Evolutionary conservation across 495 filamentous ascomycete genomes (phyloP).

Genomic region (Daldinia bambusicola): DNA sequence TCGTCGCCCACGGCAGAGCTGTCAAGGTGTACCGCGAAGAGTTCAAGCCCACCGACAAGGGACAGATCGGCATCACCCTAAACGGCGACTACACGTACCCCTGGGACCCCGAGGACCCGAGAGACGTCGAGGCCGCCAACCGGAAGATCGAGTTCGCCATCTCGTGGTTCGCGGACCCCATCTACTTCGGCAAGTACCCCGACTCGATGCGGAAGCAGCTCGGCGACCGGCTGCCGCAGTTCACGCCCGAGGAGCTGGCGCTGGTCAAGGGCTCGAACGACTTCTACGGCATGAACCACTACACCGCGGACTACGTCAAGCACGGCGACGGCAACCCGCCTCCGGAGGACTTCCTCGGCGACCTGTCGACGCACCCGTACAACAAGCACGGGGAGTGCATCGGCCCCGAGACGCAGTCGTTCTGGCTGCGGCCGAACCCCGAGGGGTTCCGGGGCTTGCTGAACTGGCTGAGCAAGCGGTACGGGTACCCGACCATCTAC

Average conservation of each 20-base stretch:
- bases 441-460: constrained; percentile 79
- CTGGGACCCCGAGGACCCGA: constrained; percentile 65
- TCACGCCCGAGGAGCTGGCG: constrained; percentile 70
- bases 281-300: constrained; percentile 89
- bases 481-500: constrained; percentile 77
- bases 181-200: constrained; percentile 80
- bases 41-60: constrained; percentile 68
- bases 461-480: constrained; percentile 81
- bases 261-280: constrained; percentile 80
- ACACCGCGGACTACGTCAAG: constrained; percentile 84
- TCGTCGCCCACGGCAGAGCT: constrained; percentile 67
- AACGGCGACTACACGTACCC: constrained; percentile 70
- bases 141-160: constrained; percentile 74
- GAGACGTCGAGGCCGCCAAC: constrained; percentile 68
- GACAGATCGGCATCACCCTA: constrained; percentile 70
- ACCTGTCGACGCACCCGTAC: constrained; percentile 73
- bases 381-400: constrained; percentile 75
- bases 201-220: constrained; percentile 80
- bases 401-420: constrained; percentile 77
- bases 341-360: constrained; percentile 73
- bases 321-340: constrained; percentile 68
- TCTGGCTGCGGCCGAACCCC: constrained; percentile 77
- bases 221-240: constrained; percentile 72
- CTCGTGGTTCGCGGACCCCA: constrained; percentile 77
- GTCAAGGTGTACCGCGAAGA: constrained; percentile 75